A percentile compares a stretch with the other conserved stretches of the same genome.
These are phyloP conservation scores for Papilionanthe hybrid DNA, from an alignment of 116 monocot genomes.

Conservation along the genomic window DNA sequence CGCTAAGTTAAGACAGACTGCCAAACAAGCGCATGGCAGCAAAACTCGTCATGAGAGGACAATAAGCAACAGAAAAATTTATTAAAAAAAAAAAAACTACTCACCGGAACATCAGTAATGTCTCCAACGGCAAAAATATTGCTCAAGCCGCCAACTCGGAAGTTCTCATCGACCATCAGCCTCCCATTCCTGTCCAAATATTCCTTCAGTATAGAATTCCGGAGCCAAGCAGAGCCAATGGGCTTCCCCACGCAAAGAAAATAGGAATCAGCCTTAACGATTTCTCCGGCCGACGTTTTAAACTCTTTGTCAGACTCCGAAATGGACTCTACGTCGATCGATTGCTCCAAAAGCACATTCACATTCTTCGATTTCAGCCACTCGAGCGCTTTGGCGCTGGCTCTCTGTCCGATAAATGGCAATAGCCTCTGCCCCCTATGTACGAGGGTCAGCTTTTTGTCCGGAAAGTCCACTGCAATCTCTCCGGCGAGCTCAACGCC, in stretches of 20 bases:
- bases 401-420: slow-evolving; percentile 42
- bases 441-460: slow-evolving; percentile 56
- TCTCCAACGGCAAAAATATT: slow-evolving; percentile 62
- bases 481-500: slow-evolving; percentile 70
- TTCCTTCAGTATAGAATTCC: slow-evolving; percentile 30
- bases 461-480: slow-evolving; percentile 46
- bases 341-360: slow-evolving; percentile 41
- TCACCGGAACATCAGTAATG: slow-evolving; percentile 49
- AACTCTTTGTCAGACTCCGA: slow-evolving; percentile 22
- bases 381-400: slow-evolving; percentile 26
- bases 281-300: slow-evolving; percentile 37
- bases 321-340: slow-evolving; percentile 19
- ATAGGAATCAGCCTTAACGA: slow-evolving; percentile 31
- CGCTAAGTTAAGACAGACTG: too few relatives aligned
- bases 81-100: too few relatives aligned
- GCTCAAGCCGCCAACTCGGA: slow-evolving; percentile 31
- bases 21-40: too few relatives aligned
- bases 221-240: slow-evolving; percentile 37
- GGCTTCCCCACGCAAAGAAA: slow-evolving; percentile 42
- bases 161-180: slow-evolving; percentile 47
- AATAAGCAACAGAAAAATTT: not conserved
- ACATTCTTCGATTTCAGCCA: slow-evolving; percentile 52
- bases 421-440: slow-evolving; percentile 34
- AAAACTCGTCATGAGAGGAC: too few relatives aligned
- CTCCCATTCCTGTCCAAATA: slow-evolving; percentile 31